Evolutionary conservation across 805 yeast species (phyloP).

Genomic region (Ogataea salicorniae): DNA sequence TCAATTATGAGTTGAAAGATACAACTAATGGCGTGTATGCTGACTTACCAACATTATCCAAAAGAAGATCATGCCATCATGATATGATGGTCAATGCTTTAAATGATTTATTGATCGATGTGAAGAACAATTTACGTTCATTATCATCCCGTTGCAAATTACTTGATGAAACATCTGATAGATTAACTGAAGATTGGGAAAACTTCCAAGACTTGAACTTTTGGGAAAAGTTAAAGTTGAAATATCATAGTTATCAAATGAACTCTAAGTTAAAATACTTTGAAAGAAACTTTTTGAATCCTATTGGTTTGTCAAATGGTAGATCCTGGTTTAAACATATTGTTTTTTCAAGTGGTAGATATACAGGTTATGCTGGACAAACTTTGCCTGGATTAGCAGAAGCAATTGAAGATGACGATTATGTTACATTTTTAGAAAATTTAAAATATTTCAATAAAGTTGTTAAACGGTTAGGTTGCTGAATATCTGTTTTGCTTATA

Average conservation of each 20-base stretch:
- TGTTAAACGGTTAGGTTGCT: constrained; percentile 3
- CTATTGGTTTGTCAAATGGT: constrained; percentile 40
- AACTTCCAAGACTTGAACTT: constrained; percentile 21
- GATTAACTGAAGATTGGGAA: constrained; percentile 1
- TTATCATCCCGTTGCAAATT: too few species aligned
- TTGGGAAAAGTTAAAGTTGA: constrained; percentile 25
- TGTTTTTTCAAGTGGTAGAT: constrained; percentile 54
- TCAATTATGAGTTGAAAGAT: background rate
- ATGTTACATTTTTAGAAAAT: constrained; percentile 28
- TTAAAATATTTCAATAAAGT: constrained; percentile 15
- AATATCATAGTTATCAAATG: constrained; percentile 21
- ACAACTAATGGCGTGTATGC: background rate
- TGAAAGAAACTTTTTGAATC: constrained; percentile 43
- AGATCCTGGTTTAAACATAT: constrained; percentile 57
- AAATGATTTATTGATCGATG: constrained; percentile 9
- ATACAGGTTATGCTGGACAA: constrained; percentile 59
- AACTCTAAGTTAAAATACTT: constrained; percentile 37
- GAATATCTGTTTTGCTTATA: background rate
- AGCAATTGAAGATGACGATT: constrained; percentile 44
- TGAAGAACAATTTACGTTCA: too few species aligned
- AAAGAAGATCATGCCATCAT: constrained; percentile 14
- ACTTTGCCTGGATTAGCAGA: constrained; percentile 52
- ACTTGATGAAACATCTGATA: too few species aligned
- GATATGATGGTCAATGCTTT: constrained; percentile 26
- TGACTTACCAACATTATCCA: background rate